phyloP scores from a whole-genome alignment of 768 basidiomycete genomes.

The Panellus pusillus region DNA sequence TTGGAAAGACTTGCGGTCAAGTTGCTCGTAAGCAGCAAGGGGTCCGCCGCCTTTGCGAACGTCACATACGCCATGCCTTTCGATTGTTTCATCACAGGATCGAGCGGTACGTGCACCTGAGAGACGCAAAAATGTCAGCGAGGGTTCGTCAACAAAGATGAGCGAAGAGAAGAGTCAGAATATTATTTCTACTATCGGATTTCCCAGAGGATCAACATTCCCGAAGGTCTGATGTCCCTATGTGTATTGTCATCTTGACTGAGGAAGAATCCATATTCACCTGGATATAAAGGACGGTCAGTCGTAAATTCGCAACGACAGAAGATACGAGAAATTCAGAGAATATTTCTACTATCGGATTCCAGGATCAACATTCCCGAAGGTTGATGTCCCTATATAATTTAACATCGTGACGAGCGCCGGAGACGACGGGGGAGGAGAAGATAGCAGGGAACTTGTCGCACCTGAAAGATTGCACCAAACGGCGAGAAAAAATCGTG shows the following conservation, averaged over 20 bases:
- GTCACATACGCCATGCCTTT: constrained; percentile 66
- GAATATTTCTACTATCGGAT: constrained; percentile 63
- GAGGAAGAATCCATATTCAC: constrained; percentile 26
- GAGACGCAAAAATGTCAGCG: constrained; percentile 15
- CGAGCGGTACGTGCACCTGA: constrained; percentile 53
- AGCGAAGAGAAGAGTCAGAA: constrained; percentile 29
- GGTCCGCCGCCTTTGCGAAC: constrained; percentile 51
- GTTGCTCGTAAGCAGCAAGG: constrained; percentile 67
- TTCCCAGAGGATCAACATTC: constrained; percentile 63
- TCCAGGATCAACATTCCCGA: constrained; percentile 62
- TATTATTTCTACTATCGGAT: constrained; percentile 53
- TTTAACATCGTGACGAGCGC: constrained; percentile 38
- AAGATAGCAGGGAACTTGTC: constrained; percentile 20
- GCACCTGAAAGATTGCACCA: constrained; percentile 79
- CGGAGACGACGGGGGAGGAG: constrained; percentile 23
- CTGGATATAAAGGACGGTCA: constrained; percentile 23
- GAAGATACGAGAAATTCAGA: constrained; percentile 30
- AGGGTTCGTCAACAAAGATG: not conserved
- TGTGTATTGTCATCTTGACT: constrained; percentile 33
- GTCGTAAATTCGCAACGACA: constrained; percentile 2
- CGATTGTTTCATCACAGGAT: constrained; percentile 41
- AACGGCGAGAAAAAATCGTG: constrained; percentile 60
- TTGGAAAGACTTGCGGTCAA: constrained; percentile 87
- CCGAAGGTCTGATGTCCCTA: constrained; percentile 70
- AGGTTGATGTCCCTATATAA: constrained; percentile 68